Percentiles rank a stretch among this genome's conserved stretches.
Evolutionary conservation across 2,329 filamentous ascomycete genomes (phyloP).

Genomic region (Erysiphe pulchra): DNA sequence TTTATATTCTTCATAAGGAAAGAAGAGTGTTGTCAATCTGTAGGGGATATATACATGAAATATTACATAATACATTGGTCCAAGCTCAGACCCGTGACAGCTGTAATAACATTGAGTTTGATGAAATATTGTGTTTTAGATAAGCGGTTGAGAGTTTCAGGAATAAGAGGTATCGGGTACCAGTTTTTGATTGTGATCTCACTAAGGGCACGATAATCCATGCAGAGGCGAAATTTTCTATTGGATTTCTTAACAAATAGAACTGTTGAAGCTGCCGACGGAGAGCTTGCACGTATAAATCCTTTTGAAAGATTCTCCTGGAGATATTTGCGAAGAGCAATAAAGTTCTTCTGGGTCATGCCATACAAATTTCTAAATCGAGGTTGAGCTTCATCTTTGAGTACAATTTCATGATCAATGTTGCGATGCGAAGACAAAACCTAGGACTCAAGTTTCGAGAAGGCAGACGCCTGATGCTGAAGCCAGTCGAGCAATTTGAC

Average conservation of each 20-base stretch:
- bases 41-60: too few relatives aligned
- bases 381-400: background rate
- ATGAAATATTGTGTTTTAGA: too few relatives aligned
- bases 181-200: background rate
- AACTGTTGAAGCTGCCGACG: background rate
- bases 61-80: too few relatives aligned
- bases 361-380: background rate
- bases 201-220: background rate
- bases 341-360: background rate
- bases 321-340: background rate
- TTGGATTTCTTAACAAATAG: background rate
- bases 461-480: background rate
- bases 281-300: background rate
- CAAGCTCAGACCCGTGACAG: too few relatives aligned
- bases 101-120: too few relatives aligned
- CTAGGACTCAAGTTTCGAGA: background rate
- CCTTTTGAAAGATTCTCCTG: background rate
- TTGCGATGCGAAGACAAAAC: background rate
- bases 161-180: background rate
- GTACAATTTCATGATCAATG: background rate
- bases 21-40: too few relatives aligned
- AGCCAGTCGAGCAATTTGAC: background rate
- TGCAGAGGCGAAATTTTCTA: background rate
- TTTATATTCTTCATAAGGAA: too few relatives aligned
- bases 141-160: background rate